These are phyloP conservation scores for Mycena filopes DNA, from an alignment of 768 basidiomycete genomes.

Conservation along the genomic window DNA sequence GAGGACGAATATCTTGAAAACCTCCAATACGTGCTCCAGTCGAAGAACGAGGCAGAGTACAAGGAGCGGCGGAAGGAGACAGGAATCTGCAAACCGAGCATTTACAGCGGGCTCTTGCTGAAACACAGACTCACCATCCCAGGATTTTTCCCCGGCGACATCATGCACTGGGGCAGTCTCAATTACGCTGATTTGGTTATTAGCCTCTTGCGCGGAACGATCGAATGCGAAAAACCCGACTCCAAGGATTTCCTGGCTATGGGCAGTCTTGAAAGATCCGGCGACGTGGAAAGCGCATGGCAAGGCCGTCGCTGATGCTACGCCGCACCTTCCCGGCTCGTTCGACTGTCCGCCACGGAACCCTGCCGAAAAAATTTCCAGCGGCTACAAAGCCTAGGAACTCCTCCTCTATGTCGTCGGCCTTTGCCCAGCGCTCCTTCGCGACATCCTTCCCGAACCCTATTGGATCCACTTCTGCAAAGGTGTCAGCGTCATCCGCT, in stretches of 20 bases:
- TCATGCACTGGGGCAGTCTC: slow-evolving; percentile 44
- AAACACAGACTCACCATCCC: slow-evolving; percentile 34
- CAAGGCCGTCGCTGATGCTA: no score
- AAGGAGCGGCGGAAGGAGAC: slow-evolving; percentile 28
- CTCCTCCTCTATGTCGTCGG: slow-evolving; percentile 1
- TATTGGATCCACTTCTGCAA: slow-evolving; percentile 23
- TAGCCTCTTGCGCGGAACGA: slow-evolving; percentile 36
- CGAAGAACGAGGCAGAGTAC: slow-evolving; percentile 18
- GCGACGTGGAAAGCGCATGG: no score
- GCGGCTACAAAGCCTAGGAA: slow-evolving; percentile 26
- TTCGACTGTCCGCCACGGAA: no score
- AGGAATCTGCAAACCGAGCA: slow-evolving; percentile 42
- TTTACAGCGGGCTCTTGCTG: slow-evolving; percentile 40
- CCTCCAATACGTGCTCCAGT: not conserved
- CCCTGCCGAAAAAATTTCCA: no score
- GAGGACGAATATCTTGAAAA: not conserved
- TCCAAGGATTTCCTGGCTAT: no score
- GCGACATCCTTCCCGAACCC: not conserved
- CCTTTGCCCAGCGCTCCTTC: slow-evolving; percentile 3
- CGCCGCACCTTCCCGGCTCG: no score
- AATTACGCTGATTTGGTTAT: slow-evolving; percentile 44
- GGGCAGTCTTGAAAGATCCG: no score
- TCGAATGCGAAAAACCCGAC: not conserved
- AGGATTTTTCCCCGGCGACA: slow-evolving; percentile 37
- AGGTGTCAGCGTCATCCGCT: slow-evolving; percentile 20